Base-by-base conservation (phyloP, 1,284 basidiomycete species). In the Boletellus deceptivus region DNA sequence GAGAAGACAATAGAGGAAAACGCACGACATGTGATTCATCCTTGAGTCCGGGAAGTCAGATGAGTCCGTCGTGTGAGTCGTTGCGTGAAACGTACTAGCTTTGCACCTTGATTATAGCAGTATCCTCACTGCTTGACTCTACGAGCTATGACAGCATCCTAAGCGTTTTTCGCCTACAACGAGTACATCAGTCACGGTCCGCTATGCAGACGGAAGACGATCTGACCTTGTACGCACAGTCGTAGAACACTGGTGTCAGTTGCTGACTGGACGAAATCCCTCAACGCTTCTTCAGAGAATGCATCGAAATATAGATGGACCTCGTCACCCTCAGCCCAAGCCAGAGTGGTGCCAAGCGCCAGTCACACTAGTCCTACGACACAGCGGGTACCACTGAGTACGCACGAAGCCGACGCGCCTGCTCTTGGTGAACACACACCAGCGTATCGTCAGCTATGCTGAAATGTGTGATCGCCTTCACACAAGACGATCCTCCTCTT, bases 21-120 rank as follows among this genome's bases (percentile, higher is more conserved):
- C 73, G 41, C 58, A 77, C 77, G 77, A 72, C 16, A 78, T 62
- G 10, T 68, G 60, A 50, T 77, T 77, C 75, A 78, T 77, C 75
- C 76, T 71, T 45, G 8, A 7, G 24, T 33, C 3, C 5, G 4
- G 3, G 29, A 25, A 8, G 25, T 20, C 20, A 20, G 20, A 20
- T 25, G 8, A n/a, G n/a, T 25, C 8, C 7, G 7, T 25, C 2
- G 2, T 25, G 25, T 9, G 25, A 9, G 8, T 2, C 25, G 31
- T 7, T 35, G 13, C 16, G 14, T 2, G 17, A 5, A 14, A 36
- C 43, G 18, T 27, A 62, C 61, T 59, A 63, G 2, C 18, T 52
- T 27, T 84, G 75, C 3, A 84, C 78, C 22, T 85, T 78, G 17
- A 84, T 79, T 13, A 77, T 52, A 1, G 49, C 38, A 17, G 42